Percentiles rank a stretch among this genome's conserved stretches.
These are phyloP conservation scores for Salix caprea DNA, from an alignment of 345 rosid species.

Conservation along the genomic window DNA sequence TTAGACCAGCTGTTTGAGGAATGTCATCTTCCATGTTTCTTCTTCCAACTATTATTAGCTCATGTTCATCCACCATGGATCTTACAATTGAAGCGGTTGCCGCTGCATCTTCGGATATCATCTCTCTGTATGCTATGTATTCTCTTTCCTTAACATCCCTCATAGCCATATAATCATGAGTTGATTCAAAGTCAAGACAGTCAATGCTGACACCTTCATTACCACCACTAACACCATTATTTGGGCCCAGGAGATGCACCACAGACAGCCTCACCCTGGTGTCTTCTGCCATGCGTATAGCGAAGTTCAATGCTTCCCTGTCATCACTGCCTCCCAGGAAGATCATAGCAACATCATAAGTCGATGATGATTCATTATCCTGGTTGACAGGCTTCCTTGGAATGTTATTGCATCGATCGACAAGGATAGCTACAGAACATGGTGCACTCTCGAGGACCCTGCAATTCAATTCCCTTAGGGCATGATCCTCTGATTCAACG, in stretches of 20 bases:
- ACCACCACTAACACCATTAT: neutral
- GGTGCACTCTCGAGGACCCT: constrained; percentile 34
- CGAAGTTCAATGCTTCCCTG: constrained; percentile 34
- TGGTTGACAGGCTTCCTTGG: neutral
- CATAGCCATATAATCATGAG: neutral
- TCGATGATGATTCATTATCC: constrained; percentile 11
- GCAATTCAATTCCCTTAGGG: constrained; percentile 23
- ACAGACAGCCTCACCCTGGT: constrained; percentile 15
- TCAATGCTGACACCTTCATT: neutral
- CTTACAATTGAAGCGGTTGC: neutral
- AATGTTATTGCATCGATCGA: neutral
- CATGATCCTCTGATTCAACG: constrained; percentile 13
- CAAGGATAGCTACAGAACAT: constrained; percentile 24
- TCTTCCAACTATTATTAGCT: constrained; percentile 11
- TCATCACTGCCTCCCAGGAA: constrained; percentile 40
- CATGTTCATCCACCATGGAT: neutral
- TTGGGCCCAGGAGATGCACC: neutral
- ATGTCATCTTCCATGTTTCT: neutral
- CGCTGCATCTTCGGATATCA: neutral
- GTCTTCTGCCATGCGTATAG: constrained; percentile 20
- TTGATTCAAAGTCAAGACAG: neutral
- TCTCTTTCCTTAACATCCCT: neutral
- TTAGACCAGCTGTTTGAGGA: neutral
- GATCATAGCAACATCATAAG: constrained; percentile 16
- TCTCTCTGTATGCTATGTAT: neutral